Base-by-base conservation (phyloP, 2,329 filamentous ascomycete genomes). In the Hypoxylon sp. region DNA sequence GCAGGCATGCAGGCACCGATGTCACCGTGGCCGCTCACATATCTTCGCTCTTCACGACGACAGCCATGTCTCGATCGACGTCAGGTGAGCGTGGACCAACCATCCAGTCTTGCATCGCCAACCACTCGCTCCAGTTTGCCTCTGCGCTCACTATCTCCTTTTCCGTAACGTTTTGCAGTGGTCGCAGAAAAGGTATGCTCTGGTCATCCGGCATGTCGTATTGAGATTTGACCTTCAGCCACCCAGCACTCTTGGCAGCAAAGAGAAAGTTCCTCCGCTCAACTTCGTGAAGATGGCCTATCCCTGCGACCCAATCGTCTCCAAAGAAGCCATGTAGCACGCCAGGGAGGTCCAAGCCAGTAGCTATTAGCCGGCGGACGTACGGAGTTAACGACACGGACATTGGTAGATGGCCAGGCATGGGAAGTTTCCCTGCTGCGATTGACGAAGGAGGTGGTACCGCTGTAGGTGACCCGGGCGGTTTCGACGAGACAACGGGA, bases 21-120 rank as follows among this genome's bases (percentile, higher is more conserved):
- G 32, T 45, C 24, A 28, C 38, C 24, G 16, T 22, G 38, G 42
- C 32, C 8, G 46, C 28, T 73, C 52, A 75, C 33, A 42, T 62
- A 12, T 73, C 71, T 64, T 79, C 76, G 46, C 71, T 72, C 64
- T 79, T 78, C 38, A 79, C 65, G 32, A 70, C 67, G 22, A 74
- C 69, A 32, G 72, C 67, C 48, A 74, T 71, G 40, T 76, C 71
- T 46, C 59, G 57, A 45, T 72, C 49, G 67, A 64, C 73, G 26
- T 83, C 82, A 5, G 91, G 91, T 30, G 90, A 90, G 65, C 92
- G 83, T 1, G 92, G 91, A 1, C 94, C 94, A n/a, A 97, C 82
- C 93, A 97, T 97, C 95, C 95, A 98, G 78, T 97, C 95, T 78
- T 97, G 93, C 93, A 97, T 96, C 11, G 93, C 93, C 30, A 97